A percentile compares a stretch with the other conserved stretches of the same genome.
phyloP scores from a whole-genome alignment of 345 rosid species.

The Lepidium africanum region DNA sequence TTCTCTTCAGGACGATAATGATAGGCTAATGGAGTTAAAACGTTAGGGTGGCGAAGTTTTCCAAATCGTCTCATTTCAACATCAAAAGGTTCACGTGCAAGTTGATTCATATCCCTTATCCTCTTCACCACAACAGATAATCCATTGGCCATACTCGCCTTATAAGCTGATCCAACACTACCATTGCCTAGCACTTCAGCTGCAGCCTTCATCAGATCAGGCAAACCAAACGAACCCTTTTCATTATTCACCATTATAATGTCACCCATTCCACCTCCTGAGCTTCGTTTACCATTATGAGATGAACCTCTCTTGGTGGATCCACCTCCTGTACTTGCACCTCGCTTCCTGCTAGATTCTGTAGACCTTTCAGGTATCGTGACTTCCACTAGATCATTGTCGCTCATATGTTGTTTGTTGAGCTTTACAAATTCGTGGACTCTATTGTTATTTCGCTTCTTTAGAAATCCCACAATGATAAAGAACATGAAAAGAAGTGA shows the following conservation, averaged over 20 bases:
- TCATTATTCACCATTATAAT: constrained; percentile 59
- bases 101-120: constrained; percentile 64
- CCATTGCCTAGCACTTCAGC: constrained; percentile 91
- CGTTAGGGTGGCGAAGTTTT: constrained; percentile 47
- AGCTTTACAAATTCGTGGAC: constrained; percentile 40
- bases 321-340: background rate
- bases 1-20: constrained; percentile 83
- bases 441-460: constrained; percentile 2
- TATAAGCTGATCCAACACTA: constrained; percentile 82
- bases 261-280: constrained; percentile 26
- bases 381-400: constrained; percentile 29
- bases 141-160: constrained; percentile 67
- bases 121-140: constrained; percentile 81
- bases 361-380: constrained; percentile 24
- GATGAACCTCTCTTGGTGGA: constrained; percentile 30
- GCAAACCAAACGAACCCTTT: constrained; percentile 54
- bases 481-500: constrained; percentile 22
- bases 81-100: constrained; percentile 51
- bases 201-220: constrained; percentile 85
- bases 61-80: constrained; percentile 69
- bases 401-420: constrained; percentile 37
- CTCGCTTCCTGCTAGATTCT: constrained; percentile 25
- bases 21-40: constrained; percentile 73
- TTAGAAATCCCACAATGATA: constrained; percentile 9
- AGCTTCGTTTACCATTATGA: constrained; percentile 19